Evolutionary conservation across 345 rosid genomes (phyloP), one percentile per base, ranked within the genome.

Genomic region (Euphorbia pulcherrima): DNA sequence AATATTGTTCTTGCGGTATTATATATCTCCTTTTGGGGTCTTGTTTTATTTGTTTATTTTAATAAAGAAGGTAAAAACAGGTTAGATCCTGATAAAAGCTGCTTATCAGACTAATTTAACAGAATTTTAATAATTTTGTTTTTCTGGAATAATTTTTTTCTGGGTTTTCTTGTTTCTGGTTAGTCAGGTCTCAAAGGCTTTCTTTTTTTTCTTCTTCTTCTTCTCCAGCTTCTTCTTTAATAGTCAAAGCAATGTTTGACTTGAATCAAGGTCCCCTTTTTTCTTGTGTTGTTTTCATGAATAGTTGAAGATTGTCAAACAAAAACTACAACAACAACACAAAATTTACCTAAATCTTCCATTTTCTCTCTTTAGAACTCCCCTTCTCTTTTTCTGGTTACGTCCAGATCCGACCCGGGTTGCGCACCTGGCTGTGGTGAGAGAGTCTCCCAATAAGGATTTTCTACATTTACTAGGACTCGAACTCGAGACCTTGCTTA

Each of bases 1-100:
- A 90, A 86, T 79, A 87, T 90, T 67, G 90, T 93, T 79, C 98
- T 93, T 68, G 98, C 96, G 97, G 98, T 93, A 83, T 78, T 28
- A 21, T 33, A 54, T 33, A 24, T 46, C 44, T 40, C 56, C 62
- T 68, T 10, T 44, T 33, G 4, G 37, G 37, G 7, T 33, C 37
- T 33, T 33, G 3, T 33, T 2, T 33, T 75, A 24, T 68, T 48
- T 60, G 50, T 68, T 39, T 56, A 68, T 53, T 23, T 9, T 48
- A n/a, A 28, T 7, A 46, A 63, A 24, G 46, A 71, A 60, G 77
- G 69, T 75, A 79, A 72, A 68, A 72, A 41, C 57, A 40, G 37
- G 53, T 74, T 68, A 63, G 77, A 60, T 72, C 74, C 65, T 70
- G 76, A 77, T 63, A 72, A 77, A 82, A 77, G 79, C 67, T 59